Percentiles rank a stretch among this genome's conserved stretches.
Conservation (phyloP, 345 rosid genomes). For the Camelina hispida region DNA sequence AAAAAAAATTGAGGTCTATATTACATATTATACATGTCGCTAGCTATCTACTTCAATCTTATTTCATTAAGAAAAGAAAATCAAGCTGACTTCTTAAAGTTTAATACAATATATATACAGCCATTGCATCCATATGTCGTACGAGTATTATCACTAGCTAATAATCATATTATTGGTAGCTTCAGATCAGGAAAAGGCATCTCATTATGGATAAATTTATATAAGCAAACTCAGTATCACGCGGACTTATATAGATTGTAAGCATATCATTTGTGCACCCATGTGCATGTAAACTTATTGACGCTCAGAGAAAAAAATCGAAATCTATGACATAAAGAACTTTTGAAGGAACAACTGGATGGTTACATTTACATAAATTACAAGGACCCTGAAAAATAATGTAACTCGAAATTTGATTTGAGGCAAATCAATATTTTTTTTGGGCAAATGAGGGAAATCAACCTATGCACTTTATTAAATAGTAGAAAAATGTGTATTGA, state of each 20-base stretch:
- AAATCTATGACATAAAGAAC: background rate
- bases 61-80: background rate
- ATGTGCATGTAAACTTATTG: background rate
- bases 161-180: conserved; percentile 4
- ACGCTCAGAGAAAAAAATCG: background rate
- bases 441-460: background rate
- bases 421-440: background rate
- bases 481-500: background rate
- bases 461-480: background rate
- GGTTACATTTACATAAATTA: background rate
- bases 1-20: background rate
- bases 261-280: background rate
- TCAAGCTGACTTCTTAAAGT: conserved; percentile 16
- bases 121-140: conserved; percentile 21
- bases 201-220: conserved; percentile 8
- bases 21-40: background rate
- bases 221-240: background rate
- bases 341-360: background rate
- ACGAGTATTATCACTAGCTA: conserved; percentile 21
- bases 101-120: background rate
- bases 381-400: background rate
- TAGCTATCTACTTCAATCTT: background rate
- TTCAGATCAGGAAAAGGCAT: conserved; percentile 25
- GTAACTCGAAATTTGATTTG: background rate
- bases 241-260: background rate